phyloP scores from a whole-genome alignment of 257 asterid genomes.

The Solanum etuberosum region DNA sequence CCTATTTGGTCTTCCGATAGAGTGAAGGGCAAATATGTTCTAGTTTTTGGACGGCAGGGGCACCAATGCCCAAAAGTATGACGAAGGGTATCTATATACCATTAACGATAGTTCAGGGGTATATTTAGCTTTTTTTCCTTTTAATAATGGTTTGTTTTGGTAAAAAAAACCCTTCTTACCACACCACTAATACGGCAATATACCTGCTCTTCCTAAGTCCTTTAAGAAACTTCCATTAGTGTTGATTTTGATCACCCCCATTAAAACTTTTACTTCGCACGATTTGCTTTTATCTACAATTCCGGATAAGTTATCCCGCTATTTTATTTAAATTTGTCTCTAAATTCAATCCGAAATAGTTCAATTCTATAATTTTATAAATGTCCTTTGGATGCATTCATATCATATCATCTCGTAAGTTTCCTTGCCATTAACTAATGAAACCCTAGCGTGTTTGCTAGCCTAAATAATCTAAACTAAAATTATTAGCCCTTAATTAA shows the following conservation, averaged over 20 bases:
- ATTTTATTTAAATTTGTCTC: too few species aligned
- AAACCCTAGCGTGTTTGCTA: too few species aligned
- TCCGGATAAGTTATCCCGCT: background rate
- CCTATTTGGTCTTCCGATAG: too few species aligned
- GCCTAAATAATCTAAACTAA: background rate
- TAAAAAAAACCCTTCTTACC: background rate
- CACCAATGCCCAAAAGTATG: too few species aligned
- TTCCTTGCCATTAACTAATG: background rate
- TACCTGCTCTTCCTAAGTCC: background rate
- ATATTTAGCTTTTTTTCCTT: too few species aligned
- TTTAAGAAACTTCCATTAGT: background rate
- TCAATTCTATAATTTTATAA: background rate
- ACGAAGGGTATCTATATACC: too few species aligned
- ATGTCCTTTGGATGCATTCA: background rate
- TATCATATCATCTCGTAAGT: background rate
- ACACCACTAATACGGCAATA: background rate
- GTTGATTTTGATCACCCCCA: background rate
- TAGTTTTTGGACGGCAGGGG: too few species aligned
- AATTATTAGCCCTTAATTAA: background rate
- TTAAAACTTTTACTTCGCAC: background rate
- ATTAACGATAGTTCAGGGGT: too few species aligned
- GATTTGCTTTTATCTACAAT: too few species aligned
- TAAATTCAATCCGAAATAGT: background rate
- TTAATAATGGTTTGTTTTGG: too few species aligned
- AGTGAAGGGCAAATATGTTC: too few species aligned